Evolutionary conservation across 768 basidiomycete genomes (phyloP), one percentile per base, ranked within the genome.

Genomic region (Lactarius tabidus): DNA sequence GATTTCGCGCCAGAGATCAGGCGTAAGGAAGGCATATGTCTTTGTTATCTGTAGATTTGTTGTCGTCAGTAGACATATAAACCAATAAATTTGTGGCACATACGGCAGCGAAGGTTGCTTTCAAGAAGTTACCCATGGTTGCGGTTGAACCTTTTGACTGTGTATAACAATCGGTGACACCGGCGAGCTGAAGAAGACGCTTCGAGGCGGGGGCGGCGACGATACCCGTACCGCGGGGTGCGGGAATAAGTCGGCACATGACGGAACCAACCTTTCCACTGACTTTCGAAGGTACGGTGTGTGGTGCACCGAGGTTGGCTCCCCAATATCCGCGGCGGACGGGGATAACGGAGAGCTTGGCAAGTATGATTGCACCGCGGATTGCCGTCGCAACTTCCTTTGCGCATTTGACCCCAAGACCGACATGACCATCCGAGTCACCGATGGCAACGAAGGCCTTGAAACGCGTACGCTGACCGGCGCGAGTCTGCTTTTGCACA

Each of bases 371-470:
- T 70, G 97, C 97, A 69, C 97, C 97, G 74, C 97, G 95, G 77
- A 99, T 99, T 72, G 97, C 97, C 63, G 95, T 97, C 36, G 97
- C 97, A 74, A 98, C 97, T 85, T 99, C 97, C 84, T 99, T 99
- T 71, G 97, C 95, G 75, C 96, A 98, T 82, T 99, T 99, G 78
- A 98, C 95, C 77, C 97, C 97, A 74, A 99, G 88, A 73, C 97
- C 97, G 74, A 99, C 95, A 77, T 98, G 97, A 63, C 97, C 96
- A 74, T 98, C 95, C 72, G 88, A 93, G 81, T 99, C 97, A 76
- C 97, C 97, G 74, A 99, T 97, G 67, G 97, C 97, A 73, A 98
- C 97, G 80, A 98, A 98, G 31, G 97, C 97, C 82, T 99, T 98
- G 89, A 99, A 99, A 69, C 97, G 91, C 66, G 97, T 99, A 72